A percentile compares a stretch with the other conserved stretches of the same genome.
Conservation (phyloP, 331 rosid species). For the Telfairia occidentalis region DNA sequence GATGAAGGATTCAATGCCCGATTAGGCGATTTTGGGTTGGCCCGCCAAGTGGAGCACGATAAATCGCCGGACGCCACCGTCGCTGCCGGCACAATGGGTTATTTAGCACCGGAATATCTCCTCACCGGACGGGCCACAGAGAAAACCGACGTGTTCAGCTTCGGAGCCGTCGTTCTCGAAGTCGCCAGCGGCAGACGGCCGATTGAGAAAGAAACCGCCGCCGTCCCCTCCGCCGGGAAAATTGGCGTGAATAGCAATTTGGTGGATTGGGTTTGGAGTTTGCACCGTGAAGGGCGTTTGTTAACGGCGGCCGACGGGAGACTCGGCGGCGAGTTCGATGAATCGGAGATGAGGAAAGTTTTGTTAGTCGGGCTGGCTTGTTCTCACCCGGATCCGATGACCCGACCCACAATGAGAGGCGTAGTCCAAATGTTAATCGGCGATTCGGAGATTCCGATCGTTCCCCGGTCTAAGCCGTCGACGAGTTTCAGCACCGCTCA, state of each 20-base stretch:
- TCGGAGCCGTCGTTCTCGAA: constrained; percentile 75
- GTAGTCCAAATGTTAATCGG: constrained; percentile 74
- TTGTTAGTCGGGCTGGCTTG: constrained; percentile 61
- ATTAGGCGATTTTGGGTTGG: constrained; percentile 73
- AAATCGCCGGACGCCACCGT: constrained; percentile 84
- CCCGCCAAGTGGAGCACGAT: constrained; percentile 66
- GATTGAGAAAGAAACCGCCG: constrained; percentile 34
- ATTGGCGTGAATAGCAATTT: constrained; percentile 38
- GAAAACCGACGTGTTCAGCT: constrained; percentile 77
- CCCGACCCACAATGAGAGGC: constrained; percentile 57
- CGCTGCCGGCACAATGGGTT: constrained; percentile 93
- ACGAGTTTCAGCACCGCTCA: constrained; percentile 54
- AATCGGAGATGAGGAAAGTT: constrained; percentile 50
- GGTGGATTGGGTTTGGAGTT: constrained; percentile 85
- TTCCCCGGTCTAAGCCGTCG: constrained; percentile 52
- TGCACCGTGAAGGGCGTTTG: constrained; percentile 57
- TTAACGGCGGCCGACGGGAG: constrained; percentile 44
- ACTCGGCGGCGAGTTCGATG: constrained; percentile 49
- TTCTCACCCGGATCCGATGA: constrained; percentile 66
- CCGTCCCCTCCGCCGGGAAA: constrained; percentile 25
- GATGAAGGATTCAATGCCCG: constrained; percentile 77
- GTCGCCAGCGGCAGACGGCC: constrained; percentile 79
- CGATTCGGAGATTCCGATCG: constrained; percentile 64
- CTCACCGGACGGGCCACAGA: constrained; percentile 69
- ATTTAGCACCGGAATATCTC: constrained; percentile 74